A percentile compares a stretch with the other conserved stretches of the same genome.
These are phyloP conservation scores for Solanum pinnatisectum DNA, from an alignment of 257 asterid species.

Conservation along the genomic window DNA sequence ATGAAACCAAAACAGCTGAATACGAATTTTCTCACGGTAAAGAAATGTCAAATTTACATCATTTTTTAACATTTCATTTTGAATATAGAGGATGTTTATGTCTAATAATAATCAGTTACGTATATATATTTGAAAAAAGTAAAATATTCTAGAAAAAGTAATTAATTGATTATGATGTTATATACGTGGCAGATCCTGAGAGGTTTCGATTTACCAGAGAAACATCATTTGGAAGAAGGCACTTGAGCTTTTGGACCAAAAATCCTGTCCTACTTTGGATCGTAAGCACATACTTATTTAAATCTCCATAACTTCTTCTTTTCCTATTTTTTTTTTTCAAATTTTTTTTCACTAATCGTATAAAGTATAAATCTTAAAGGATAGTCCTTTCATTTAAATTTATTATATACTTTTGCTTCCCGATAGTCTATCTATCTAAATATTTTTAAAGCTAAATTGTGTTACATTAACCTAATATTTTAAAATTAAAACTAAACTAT, in stretches of 20 bases:
- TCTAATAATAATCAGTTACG: background rate
- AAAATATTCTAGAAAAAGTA: background rate
- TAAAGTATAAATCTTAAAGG: background rate
- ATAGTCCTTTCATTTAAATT: background rate
- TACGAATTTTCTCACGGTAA: slow-evolving; percentile 79
- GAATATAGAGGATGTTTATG: background rate
- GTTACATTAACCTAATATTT: too few species aligned
- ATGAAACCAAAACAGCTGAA: slow-evolving; percentile 59
- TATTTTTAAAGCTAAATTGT: background rate
- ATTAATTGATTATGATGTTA: background rate
- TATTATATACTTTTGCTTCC: background rate
- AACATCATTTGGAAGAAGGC: slow-evolving; percentile 92
- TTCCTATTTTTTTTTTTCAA: too few species aligned
- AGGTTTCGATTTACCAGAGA: slow-evolving; percentile 92
- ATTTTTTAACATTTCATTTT: background rate
- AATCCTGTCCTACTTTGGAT: slow-evolving; percentile 75
- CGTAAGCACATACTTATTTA: slow-evolving; percentile 36
- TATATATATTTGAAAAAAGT: background rate
- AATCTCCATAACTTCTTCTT: background rate
- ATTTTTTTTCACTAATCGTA: too few species aligned
- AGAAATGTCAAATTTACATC: background rate
- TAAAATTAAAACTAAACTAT: too few species aligned
- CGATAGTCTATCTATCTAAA: background rate
- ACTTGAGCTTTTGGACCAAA: slow-evolving; percentile 76
- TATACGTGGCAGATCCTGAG: slow-evolving; percentile 54